Conservation (phyloP, 106 monocot species). For the Allium cepa region DNA sequence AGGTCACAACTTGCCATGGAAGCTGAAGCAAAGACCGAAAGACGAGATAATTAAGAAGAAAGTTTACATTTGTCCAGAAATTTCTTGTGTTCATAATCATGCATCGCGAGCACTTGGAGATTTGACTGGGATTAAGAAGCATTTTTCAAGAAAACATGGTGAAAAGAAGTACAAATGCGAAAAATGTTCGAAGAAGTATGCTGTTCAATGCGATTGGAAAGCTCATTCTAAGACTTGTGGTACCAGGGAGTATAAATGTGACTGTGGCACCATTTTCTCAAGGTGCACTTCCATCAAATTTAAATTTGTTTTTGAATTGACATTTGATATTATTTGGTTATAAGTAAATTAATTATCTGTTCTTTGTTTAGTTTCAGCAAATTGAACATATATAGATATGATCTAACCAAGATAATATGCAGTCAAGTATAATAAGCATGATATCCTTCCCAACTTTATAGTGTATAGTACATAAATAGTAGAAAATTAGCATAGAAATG, state of each 20-base stretch:
- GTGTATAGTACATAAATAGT: too few relatives aligned
- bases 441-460: too few relatives aligned
- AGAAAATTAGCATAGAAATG: too few relatives aligned
- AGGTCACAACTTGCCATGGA: constrained; percentile 2
- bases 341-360: too few relatives aligned
- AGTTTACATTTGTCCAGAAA: constrained; percentile 33
- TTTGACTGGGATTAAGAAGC: constrained; percentile 43
- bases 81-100: constrained; percentile 31
- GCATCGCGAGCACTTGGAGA: constrained; percentile 30
- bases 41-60: constrained; percentile 16
- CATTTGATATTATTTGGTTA: too few relatives aligned
- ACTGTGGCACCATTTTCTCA: constrained; percentile 39
- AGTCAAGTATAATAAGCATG: too few relatives aligned
- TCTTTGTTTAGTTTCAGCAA: too few relatives aligned
- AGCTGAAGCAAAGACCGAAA: constrained; percentile 20
- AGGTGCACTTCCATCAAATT: constrained; percentile 3
- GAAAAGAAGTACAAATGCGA: constrained; percentile 56
- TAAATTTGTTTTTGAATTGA: too few relatives aligned
- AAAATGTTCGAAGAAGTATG: constrained; percentile 42
- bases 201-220: constrained; percentile 39
- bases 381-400: too few relatives aligned
- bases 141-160: constrained; percentile 10
- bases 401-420: too few relatives aligned
- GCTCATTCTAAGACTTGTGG: constrained; percentile 39
- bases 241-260: constrained; percentile 35